Conservation (phyloP, 73 alveolate species). For the Paramecium biaurelia region DNA sequence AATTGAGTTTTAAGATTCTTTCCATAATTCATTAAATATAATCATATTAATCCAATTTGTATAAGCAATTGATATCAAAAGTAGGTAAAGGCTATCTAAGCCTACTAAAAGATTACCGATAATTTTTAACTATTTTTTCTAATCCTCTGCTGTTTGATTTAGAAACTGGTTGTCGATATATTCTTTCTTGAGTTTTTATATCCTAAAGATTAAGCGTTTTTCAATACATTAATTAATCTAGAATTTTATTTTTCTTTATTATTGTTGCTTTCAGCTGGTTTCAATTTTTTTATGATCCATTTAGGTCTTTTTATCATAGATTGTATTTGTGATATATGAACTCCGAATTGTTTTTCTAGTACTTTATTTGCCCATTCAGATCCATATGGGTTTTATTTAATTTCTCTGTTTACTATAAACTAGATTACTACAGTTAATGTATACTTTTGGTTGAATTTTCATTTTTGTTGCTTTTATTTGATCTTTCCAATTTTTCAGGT, state of each 20-base stretch:
- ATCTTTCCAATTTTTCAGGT: not conserved
- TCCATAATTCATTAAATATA: not conserved
- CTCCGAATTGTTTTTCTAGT: not conserved
- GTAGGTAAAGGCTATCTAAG: not conserved
- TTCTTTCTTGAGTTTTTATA: not conserved
- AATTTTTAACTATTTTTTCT: not conserved
- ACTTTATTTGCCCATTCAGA: constrained; percentile 39
- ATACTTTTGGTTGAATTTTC: not conserved
- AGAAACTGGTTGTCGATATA: not conserved
- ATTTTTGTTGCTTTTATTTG: not conserved
- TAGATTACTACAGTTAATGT: not conserved
- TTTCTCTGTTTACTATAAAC: constrained; percentile 28
- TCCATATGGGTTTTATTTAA: not conserved
- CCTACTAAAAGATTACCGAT: not conserved
- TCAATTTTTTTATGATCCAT: constrained; percentile 24
- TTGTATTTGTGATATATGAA: not conserved
- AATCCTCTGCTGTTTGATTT: not conserved
- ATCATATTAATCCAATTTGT: not conserved
- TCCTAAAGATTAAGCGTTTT: not conserved
- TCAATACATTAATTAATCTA: not conserved
- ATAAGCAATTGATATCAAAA: not conserved
- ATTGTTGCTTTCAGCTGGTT: not conserved
- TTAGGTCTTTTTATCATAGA: not conserved
- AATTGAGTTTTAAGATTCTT: not conserved
- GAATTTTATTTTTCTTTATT: not conserved